A percentile compares a stretch with the other conserved stretches of the same genome.
phyloP scores from a whole-genome alignment of 108 stramenopile species.

The Cyclostephanos invisitatus region DNA sequence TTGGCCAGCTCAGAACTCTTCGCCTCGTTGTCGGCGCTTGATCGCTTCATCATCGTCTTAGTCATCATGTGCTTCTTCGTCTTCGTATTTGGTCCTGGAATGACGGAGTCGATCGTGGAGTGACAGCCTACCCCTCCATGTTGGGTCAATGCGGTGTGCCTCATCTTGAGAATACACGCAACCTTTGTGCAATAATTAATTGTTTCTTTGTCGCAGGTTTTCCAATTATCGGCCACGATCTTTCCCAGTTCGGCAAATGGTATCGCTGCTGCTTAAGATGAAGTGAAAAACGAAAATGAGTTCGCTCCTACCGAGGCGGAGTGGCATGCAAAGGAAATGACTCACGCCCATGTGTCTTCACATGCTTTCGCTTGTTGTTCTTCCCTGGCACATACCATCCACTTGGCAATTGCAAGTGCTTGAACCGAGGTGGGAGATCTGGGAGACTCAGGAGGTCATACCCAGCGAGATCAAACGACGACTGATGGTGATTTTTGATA shows the following conservation, averaged over 20 bases:
- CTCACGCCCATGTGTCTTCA: neutral
- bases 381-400: neutral
- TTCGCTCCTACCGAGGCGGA: neutral
- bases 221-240: neutral
- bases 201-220: neutral
- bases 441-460: neutral
- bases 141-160: neutral
- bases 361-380: neutral
- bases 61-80: no score
- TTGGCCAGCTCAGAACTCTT: no score
- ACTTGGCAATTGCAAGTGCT: neutral
- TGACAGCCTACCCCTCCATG: neutral
- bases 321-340: no score
- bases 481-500: no score
- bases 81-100: no score
- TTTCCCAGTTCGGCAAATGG: neutral
- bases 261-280: neutral
- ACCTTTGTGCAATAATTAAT: neutral
- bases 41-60: no score
- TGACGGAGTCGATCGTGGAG: no score
- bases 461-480: neutral
- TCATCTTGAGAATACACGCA: neutral
- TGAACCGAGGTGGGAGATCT: neutral
- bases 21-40: no score
- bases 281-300: neutral